Conservation (phyloP, 805 yeast species). For the Ogataea chonburiensis region DNA sequence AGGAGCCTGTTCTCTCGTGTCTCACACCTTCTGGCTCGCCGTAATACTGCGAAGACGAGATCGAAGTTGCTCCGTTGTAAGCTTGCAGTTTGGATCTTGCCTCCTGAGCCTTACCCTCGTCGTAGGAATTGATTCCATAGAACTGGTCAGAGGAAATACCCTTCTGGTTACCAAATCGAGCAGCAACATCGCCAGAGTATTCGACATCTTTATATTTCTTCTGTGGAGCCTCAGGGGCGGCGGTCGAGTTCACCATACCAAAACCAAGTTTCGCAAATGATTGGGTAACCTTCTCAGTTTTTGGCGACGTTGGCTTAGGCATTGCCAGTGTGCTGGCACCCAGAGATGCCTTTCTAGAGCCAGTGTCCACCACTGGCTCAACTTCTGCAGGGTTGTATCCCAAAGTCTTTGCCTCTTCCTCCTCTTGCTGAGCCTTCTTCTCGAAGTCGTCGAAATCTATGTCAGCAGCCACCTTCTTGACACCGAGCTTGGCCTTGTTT, state of each 20-base stretch:
- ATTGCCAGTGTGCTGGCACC: slow-evolving; percentile 20
- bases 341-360: slow-evolving; percentile 18
- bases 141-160: slow-evolving; percentile 94
- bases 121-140: slow-evolving; percentile 86
- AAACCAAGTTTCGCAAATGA: slow-evolving; percentile 82
- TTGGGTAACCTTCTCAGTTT: slow-evolving; percentile 53
- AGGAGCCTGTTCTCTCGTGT: slow-evolving; percentile 27
- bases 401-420: slow-evolving; percentile 58
- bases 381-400: slow-evolving; percentile 47
- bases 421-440: slow-evolving; percentile 79
- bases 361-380: slow-evolving; percentile 14
- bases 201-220: slow-evolving; percentile 37
- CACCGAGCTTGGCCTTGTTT: slow-evolving; percentile 55
- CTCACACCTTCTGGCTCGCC: slow-evolving; percentile 49
- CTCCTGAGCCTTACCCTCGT: slow-evolving; percentile 72
- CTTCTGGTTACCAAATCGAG: slow-evolving; percentile 83
- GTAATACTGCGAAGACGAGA: slow-evolving; percentile 89
- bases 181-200: slow-evolving; percentile 72
- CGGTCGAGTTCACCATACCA: slow-evolving; percentile 77
- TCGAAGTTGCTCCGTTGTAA: slow-evolving; percentile 83
- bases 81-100: slow-evolving; percentile 78
- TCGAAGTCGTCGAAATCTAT: slow-evolving; percentile 62
- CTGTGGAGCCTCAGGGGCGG: slow-evolving; percentile 30
- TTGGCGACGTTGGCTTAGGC: slow-evolving; percentile 21
- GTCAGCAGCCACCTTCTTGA: slow-evolving; percentile 53